Conservation (phyloP, 192 early-diverging fungal genomes). For the Polychytrium aggregatum region DNA sequence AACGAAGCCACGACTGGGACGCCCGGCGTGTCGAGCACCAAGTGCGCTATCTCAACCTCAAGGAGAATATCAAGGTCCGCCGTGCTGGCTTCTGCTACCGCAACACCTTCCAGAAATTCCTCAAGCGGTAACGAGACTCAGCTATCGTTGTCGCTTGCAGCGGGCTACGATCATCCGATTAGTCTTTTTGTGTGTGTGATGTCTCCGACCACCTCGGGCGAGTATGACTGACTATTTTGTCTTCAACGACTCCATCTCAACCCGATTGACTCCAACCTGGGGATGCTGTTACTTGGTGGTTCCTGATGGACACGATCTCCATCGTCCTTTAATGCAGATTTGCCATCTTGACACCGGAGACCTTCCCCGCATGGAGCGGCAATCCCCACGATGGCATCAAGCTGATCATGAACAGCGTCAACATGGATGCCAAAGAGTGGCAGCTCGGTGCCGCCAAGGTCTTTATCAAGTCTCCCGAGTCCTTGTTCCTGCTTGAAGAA, state of each 20-base stretch:
- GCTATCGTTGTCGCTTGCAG: too few species aligned
- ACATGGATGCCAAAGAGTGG: slow-evolving; percentile 79
- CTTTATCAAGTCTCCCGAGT: slow-evolving; percentile 93
- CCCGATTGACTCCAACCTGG: too few species aligned
- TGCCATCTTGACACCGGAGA: slow-evolving; percentile 74
- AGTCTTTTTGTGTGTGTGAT: too few species aligned
- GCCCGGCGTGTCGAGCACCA: slow-evolving; percentile 84
- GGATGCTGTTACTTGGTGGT: too few species aligned
- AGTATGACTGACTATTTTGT: too few species aligned
- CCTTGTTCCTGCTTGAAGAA: slow-evolving; percentile 82
- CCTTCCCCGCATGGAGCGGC: slow-evolving; percentile 70
- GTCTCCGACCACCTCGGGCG: too few species aligned
- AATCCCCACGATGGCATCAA: slow-evolving; percentile 56
- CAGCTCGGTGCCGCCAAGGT: slow-evolving; percentile 91
- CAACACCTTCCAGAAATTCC: slow-evolving; percentile 86
- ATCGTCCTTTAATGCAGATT: slow-evolving; percentile 28
- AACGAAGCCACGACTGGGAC: slow-evolving; percentile 85
- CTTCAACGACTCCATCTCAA: too few species aligned
- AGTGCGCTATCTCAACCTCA: slow-evolving; percentile 90
- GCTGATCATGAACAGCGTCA: slow-evolving; percentile 75
- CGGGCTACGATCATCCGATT: too few species aligned
- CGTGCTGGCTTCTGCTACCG: slow-evolving; percentile 97
- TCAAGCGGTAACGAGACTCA: slow-evolving; percentile 49
- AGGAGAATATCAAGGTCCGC: slow-evolving; percentile 91
- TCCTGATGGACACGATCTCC: too few species aligned